Evolutionary conservation across 306 rosid genomes (phyloP), one percentile per base, ranked within the genome.

Genomic region (Mucuna pruriens): DNA sequence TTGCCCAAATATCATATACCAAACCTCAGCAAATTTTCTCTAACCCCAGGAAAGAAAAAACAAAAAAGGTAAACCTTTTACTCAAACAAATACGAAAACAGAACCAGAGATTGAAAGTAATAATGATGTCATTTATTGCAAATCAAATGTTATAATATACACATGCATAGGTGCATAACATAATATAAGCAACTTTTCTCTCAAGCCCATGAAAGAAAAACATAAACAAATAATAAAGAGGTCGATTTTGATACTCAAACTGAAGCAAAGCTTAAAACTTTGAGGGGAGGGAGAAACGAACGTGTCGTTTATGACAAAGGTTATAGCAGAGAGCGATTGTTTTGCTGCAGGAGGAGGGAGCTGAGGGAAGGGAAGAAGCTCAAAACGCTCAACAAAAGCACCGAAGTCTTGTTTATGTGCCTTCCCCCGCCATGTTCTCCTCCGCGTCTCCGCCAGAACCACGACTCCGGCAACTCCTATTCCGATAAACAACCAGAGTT

Each of bases 101-200:
- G 13, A 76, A 66, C 49, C 75, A 57, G 61, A 79, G 58, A 23
- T 60, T 69, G 3, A 60, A 6, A 26, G 1, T 23, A 13, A 60
- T 29, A 25, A 26, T 3, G 22, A 80, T 69, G 71, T 77, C 91
- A 83, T 76, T 80, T 62, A 86, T 80, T 73, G 84, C 88, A 63
- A 92, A 92, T 69, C 49, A 64, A 81, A 73, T 36, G 82, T 57
- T 16, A 84, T 82, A 7, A 75, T 62, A 48, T 11, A 42, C 52
- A 51, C 22, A 77, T 15, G 20, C 38, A 46, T 46, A 9, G n/a
- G n/a, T n/a, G 4, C 39, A 36, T 44, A 34, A 57, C 31, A 57
- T 10, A 55, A 36, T 0, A 19, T 49, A 69, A 68, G 44, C 15
- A 57, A 75, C 66, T 6, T 76, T 63, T 46, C 13, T 26, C 17